phyloP scores from a whole-genome alignment of 371 early-diverging fungal species.

The Smittium culicis region DNA sequence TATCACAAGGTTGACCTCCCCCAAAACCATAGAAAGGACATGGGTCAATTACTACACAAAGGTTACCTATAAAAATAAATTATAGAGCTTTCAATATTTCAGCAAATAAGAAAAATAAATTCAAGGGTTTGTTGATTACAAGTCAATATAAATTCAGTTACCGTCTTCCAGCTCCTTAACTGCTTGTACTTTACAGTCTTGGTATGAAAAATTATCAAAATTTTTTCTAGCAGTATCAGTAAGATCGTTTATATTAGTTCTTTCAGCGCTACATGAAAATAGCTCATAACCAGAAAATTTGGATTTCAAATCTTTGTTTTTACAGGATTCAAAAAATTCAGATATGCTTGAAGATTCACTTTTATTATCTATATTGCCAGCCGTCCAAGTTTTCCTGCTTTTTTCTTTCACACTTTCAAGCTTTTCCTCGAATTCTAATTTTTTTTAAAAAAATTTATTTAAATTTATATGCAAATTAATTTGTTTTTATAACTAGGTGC shows the following conservation, averaged over 20 bases:
- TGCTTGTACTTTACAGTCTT: neutral
- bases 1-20: conserved; percentile 5
- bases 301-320: neutral
- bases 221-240: too few species aligned
- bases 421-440: neutral
- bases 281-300: neutral
- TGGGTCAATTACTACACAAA: neutral
- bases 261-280: too few species aligned
- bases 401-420: conserved; percentile 6
- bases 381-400: neutral
- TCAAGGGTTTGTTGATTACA: neutral
- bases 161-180: neutral
- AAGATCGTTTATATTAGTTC: too few species aligned
- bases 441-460: too few species aligned
- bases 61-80: neutral
- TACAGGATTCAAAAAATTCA: neutral
- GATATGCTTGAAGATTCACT: neutral
- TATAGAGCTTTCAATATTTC: neutral
- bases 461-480: neutral
- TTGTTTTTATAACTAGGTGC: too few species aligned
- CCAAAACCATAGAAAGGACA: conserved; percentile 7
- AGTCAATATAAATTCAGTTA: neutral
- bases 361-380: neutral
- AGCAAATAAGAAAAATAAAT: neutral
- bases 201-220: too few species aligned